Percentiles rank a stretch among this genome's conserved stretches.
Evolutionary conservation across 2,329 filamentous ascomycete genomes (phyloP).

Genomic region (Truncatella angustata): DNA sequence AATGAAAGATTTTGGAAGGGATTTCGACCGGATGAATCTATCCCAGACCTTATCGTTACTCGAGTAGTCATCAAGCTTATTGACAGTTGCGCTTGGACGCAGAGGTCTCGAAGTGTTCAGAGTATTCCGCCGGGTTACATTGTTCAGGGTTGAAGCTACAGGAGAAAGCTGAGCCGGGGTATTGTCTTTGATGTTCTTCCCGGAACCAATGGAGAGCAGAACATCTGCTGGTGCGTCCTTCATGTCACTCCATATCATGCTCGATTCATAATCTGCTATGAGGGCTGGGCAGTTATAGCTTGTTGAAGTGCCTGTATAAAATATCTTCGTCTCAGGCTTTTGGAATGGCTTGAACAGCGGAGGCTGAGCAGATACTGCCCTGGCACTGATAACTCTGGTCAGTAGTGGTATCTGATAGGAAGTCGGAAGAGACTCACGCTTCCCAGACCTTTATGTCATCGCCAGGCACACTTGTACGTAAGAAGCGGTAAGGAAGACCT

Average conservation of each 20-base stretch:
- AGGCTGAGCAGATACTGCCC: constrained; percentile 24
- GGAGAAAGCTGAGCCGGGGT: constrained; percentile 19
- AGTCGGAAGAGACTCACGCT: constrained; percentile 22
- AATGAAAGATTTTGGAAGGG: constrained; percentile 1
- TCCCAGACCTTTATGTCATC: constrained; percentile 29
- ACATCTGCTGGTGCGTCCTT: constrained; percentile 23
- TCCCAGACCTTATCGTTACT: constrained; percentile 21
- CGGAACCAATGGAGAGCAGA: constrained; percentile 26
- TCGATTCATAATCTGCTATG: constrained; percentile 24
- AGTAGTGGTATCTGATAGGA: background rate
- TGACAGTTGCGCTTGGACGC: background rate
- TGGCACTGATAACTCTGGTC: constrained; percentile 17
- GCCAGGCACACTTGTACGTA: constrained; percentile 21
- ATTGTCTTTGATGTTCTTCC: constrained; percentile 21
- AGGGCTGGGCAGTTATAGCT: constrained; percentile 23
- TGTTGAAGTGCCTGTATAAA: constrained; percentile 20
- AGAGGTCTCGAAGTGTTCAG: constrained; percentile 1
- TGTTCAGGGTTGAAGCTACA: constrained; percentile 9
- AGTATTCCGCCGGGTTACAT: background rate
- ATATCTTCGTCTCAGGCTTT: constrained; percentile 22
- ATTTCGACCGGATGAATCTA: constrained; percentile 20
- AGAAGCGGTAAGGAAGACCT: constrained; percentile 25
- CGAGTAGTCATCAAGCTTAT: constrained; percentile 6
- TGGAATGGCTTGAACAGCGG: constrained; percentile 28
- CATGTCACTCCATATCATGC: constrained; percentile 26